A percentile compares a stretch with the other conserved stretches of the same genome.
Conservation (phyloP, 1,284 basidiomycete species). For the Pseudozyma flocculosa region DNA sequence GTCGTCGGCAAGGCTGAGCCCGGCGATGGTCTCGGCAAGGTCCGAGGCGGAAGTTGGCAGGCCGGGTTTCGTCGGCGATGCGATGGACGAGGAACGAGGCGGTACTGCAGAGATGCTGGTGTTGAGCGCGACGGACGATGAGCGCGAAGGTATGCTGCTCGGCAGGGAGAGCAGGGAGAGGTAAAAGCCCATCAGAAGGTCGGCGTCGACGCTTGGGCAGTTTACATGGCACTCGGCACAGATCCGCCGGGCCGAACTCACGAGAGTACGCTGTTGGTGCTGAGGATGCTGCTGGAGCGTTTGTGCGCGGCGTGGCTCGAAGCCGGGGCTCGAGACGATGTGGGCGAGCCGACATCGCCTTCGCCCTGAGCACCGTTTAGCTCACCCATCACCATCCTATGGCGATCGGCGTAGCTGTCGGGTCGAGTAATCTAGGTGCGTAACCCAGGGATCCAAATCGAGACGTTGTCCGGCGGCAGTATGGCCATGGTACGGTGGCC, state of each 20-base stretch:
- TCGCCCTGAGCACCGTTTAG: too few species aligned
- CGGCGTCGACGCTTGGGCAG: too few species aligned
- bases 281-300: not conserved
- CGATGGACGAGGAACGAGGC: conserved; percentile 21
- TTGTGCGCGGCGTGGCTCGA: not conserved
- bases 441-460: too few species aligned
- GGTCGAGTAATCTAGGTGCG: too few species aligned
- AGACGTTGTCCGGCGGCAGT: too few species aligned
- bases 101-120: conserved; percentile 18
- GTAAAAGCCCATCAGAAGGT: too few species aligned
- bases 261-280: not conserved
- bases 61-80: conserved; percentile 7
- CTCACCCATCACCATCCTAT: too few species aligned
- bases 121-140: conserved; percentile 23
- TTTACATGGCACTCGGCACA: too few species aligned
- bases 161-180: not conserved
- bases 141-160: conserved; percentile 32
- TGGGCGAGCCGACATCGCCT: too few species aligned
- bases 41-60: conserved; percentile 22
- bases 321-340: too few species aligned
- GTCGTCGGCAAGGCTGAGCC: conserved; percentile 14
- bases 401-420: too few species aligned
- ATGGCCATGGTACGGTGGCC: too few species aligned
- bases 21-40: conserved; percentile 33
- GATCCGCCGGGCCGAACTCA: not conserved